Evolutionary conservation across 345 rosid genomes (phyloP).

Genomic region (thale cress (Arabidopsis thaliana)): TAIR10.1 NC_003075.7:17983001-17983500

Average conservation of each 20-base stretch:
- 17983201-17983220: neutral
- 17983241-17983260: neutral
- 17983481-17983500: slow-evolving; percentile 91
- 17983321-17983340: slow-evolving; percentile 11
- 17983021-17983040: neutral
- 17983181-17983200: slow-evolving; percentile 81
- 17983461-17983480: slow-evolving; percentile 97
- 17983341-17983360: slow-evolving; percentile 26
- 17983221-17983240: neutral
- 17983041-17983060: neutral
- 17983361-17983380: slow-evolving; percentile 22
- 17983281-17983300: slow-evolving; percentile 8
- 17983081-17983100: slow-evolving; percentile 93
- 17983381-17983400: neutral
- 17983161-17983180: slow-evolving; percentile 76
- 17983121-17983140: slow-evolving; percentile 78
- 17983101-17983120: slow-evolving; percentile 95
- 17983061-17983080: neutral
- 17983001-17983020: neutral
- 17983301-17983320: slow-evolving; percentile 35
- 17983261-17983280: neutral
- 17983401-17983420: slow-evolving; percentile 7
- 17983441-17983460: slow-evolving; percentile 85
- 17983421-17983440: slow-evolving; percentile 92
- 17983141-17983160: slow-evolving; percentile 85